Conservation (phyloP, 306 rosid genomes). For the Abrus precatorius region DNA sequence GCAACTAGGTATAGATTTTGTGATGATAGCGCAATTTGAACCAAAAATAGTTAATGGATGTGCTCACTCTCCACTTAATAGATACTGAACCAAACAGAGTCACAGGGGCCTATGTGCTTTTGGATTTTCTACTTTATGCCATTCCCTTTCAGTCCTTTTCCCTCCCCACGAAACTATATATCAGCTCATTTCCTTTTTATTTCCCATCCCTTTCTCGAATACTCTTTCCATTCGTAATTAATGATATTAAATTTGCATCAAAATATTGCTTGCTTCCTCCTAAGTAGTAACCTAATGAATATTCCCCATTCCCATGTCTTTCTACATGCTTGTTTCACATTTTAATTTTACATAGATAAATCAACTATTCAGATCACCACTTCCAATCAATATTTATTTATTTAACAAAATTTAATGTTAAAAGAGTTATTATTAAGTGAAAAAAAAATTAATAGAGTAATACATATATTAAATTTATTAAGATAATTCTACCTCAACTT, state of each 20-base stretch:
- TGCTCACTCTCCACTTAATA: constrained; percentile 47
- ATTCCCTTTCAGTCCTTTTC: constrained; percentile 37
- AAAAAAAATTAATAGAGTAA: too few relatives aligned
- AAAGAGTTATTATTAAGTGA: too few relatives aligned
- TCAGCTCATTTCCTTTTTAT: constrained; percentile 3
- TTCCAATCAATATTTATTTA: too few relatives aligned
- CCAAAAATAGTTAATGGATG: constrained; percentile 48
- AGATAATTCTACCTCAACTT: too few relatives aligned
- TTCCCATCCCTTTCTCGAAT: constrained; percentile 23
- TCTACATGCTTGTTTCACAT: neutral
- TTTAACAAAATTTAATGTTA: too few relatives aligned
- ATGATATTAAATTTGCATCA: neutral
- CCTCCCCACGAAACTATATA: neutral
- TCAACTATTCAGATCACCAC: too few relatives aligned
- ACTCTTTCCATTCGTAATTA: neutral
- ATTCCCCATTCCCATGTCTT: constrained; percentile 27
- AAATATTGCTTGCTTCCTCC: constrained; percentile 38
- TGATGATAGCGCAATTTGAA: constrained; percentile 40
- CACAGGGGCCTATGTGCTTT: constrained; percentile 35
- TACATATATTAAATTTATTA: too few relatives aligned
- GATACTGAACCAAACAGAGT: constrained; percentile 28
- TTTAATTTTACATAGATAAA: neutral
- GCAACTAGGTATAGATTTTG: constrained; percentile 33
- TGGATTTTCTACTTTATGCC: constrained; percentile 37
- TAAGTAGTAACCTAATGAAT: constrained; percentile 35